Evolutionary conservation across 2,329 filamentous ascomycete species (phyloP), one percentile per base, ranked within the genome.

Genomic region (Ophiocordyceps camponoti-leonardi): DNA sequence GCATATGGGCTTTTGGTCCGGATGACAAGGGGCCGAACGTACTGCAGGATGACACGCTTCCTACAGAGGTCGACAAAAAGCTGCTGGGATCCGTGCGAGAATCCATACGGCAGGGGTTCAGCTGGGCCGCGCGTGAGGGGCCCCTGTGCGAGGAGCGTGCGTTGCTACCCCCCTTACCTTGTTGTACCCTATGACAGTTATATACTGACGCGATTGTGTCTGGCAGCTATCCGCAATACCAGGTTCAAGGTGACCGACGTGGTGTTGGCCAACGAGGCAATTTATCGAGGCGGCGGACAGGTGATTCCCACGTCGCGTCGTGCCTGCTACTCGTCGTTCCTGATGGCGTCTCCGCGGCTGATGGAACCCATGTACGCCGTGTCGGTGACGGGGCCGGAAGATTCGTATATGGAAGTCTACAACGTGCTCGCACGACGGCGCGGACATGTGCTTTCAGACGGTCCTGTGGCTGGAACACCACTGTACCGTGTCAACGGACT

Each of bases 1-100:
- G 88, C 59, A 94, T 98, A 57, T 98, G 92, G 92, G 92, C 92
- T 1, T 98, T 98, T 65, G 92, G 92, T 3, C 92, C 92, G 4
- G 90, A 96, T 48, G 92, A 98, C 52, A 83, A 80, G 69, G 85
- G 88, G 0, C 86, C 92, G 6, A 98, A 98, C 62, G 92, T 98
- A 52, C 68, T 98, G 44, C 88, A 95, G 63, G 92, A 98, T 62
- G 92, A 98, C 62, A 98, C 92, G 18, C 69, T 98, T 18, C 88
- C 90, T 4, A 86, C 85, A 22, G 88, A 95, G 62, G 86, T 96
- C 49, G 88, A 98, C 67, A 92, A 93, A 66, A 93, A 90, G 63
- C 72, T 88, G 19, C 75, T 98, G 30, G 80, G 81, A 54, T 83
- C 80, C 33, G 90, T 95, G 41, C 81, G 87, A 54, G 92, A 98